phyloP scores from a whole-genome alignment of 305 asterid species.

The Fraxinus albicans region DNA sequence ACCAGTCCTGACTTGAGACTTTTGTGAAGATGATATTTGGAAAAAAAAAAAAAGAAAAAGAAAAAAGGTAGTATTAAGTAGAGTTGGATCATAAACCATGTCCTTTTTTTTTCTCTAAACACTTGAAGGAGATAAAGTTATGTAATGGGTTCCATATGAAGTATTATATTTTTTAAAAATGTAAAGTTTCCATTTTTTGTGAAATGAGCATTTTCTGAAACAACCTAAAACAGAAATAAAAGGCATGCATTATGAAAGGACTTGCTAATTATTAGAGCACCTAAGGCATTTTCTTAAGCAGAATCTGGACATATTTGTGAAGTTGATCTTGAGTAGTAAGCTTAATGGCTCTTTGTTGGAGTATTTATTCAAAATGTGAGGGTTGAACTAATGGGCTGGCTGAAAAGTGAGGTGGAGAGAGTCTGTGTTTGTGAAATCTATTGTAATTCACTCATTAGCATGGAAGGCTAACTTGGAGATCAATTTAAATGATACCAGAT shows the following conservation, averaged over 20 bases:
- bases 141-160: not conserved
- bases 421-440: not conserved
- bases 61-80: not conserved
- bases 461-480: not conserved
- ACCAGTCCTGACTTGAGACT: not conserved
- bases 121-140: not conserved
- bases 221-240: not conserved
- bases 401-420: not conserved
- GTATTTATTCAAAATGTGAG: not conserved
- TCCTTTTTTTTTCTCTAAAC: not conserved
- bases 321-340: not conserved
- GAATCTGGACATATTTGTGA: not conserved
- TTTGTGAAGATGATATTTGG: not conserved
- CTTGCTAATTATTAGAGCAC: not conserved
- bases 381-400: conserved; percentile 1
- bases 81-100: not conserved
- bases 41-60: too few species aligned
- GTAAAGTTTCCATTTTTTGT: not conserved
- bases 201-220: not conserved
- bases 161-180: not conserved
- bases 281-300: not conserved
- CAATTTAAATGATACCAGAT: not conserved
- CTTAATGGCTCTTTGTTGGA: not conserved
- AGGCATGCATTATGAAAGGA: not conserved
- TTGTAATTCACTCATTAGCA: not conserved